Evolutionary conservation across 768 basidiomycete species (phyloP).

Genomic region (Saitozyma podzolica): DNA sequence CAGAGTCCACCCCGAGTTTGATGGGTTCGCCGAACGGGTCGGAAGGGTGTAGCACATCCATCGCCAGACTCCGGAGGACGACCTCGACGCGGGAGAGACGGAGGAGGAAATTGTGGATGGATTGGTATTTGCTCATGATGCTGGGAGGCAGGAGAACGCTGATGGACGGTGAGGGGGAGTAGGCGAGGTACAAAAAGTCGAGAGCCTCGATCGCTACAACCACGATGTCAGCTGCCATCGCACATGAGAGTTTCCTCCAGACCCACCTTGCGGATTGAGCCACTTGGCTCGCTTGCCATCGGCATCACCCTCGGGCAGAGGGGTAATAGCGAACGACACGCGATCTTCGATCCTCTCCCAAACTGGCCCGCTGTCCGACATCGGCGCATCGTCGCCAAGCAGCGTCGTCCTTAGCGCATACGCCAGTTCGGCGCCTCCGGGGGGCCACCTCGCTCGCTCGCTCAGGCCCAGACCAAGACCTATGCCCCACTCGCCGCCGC

Average conservation of each 20-base stretch:
- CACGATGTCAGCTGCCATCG: slow-evolving; percentile 4
- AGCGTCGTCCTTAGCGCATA: slow-evolving; percentile 81
- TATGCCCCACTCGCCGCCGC: slow-evolving; percentile 58
- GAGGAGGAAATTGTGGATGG: slow-evolving; percentile 76
- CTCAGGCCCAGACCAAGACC: slow-evolving; percentile 74
- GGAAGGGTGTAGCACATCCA: slow-evolving; percentile 19
- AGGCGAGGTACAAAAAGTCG: slow-evolving; percentile 87
- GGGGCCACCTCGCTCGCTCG: slow-evolving; percentile 78
- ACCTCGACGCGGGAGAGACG: slow-evolving; percentile 71
- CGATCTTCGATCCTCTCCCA: slow-evolving; percentile 51
- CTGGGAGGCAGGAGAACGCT: slow-evolving; percentile 69
- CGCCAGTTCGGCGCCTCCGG: slow-evolving; percentile 78
- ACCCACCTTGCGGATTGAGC: slow-evolving; percentile 67
- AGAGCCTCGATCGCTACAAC: slow-evolving; percentile 57
- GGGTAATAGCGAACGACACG: slow-evolving; percentile 79
- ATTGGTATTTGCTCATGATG: slow-evolving; percentile 79
- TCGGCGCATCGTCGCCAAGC: slow-evolving; percentile 67
- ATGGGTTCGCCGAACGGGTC: neutral
- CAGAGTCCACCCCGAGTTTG: neutral
- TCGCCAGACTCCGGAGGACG: slow-evolving; percentile 21
- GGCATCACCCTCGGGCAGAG: slow-evolving; percentile 58
- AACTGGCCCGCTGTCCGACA: slow-evolving; percentile 25
- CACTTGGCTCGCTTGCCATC: slow-evolving; percentile 71
- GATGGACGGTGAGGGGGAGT: slow-evolving; percentile 79
- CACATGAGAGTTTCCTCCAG: neutral